Evolutionary conservation across 768 basidiomycete genomes (phyloP).

Genomic region (Calocybe gangraenosa): DNA sequence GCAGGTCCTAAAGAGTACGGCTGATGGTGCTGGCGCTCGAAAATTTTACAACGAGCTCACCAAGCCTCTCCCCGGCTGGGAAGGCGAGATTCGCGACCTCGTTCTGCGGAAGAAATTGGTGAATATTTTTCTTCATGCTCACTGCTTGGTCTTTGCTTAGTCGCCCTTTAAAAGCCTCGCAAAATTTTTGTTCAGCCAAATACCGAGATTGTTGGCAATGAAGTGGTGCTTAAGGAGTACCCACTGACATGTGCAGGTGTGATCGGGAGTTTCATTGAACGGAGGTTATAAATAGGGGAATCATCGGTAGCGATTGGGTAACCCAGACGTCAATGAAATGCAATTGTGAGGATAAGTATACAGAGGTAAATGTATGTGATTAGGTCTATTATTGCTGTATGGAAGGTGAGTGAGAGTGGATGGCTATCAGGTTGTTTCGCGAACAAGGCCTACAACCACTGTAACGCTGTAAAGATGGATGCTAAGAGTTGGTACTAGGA

Average conservation of each 20-base stretch:
- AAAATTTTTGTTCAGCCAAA: slow-evolving; percentile 86
- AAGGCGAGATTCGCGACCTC: slow-evolving; percentile 69
- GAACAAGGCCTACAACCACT: slow-evolving; percentile 63
- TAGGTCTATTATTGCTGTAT: too few relatives aligned
- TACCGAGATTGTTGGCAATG: slow-evolving; percentile 60
- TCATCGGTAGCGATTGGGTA: slow-evolving; percentile 10
- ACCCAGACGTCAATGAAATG: slow-evolving; percentile 13
- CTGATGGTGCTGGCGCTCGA: slow-evolving; percentile 77
- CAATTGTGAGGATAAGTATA: slow-evolving; percentile 5
- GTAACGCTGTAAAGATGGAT: slow-evolving; percentile 49
- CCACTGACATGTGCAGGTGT: slow-evolving; percentile 67
- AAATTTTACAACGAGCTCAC: slow-evolving; percentile 79
- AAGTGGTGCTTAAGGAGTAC: slow-evolving; percentile 78
- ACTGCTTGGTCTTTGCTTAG: slow-evolving; percentile 2
- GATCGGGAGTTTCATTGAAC: slow-evolving; percentile 81
- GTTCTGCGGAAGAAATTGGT: slow-evolving; percentile 80
- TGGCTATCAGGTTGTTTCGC: slow-evolving; percentile 46
- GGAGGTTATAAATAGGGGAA: slow-evolving; percentile 37
- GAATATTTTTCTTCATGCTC: slow-evolving; percentile 18
- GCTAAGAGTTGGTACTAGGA: slow-evolving; percentile 10
- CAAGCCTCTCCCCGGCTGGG: slow-evolving; percentile 66
- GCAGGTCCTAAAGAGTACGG: slow-evolving; percentile 83
- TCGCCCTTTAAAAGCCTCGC: slow-evolving; percentile 54
- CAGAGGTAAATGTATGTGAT: too few relatives aligned
- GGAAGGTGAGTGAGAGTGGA: not conserved